Evolutionary conservation across 495 filamentous ascomycete species (phyloP).

Genomic region (Xylaria cubensis): DNA sequence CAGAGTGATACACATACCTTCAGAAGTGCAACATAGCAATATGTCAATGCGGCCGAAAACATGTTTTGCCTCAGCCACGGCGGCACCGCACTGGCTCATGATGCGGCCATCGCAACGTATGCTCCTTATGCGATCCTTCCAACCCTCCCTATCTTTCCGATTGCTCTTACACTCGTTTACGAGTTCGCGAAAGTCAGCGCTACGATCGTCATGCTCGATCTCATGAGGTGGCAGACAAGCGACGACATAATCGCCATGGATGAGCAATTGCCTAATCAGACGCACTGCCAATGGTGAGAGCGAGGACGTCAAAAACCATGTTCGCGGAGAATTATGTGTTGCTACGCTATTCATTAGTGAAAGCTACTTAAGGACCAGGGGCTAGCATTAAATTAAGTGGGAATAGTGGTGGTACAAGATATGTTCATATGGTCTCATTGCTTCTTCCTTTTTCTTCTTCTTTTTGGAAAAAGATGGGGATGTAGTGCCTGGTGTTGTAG

Average conservation of each 20-base stretch:
- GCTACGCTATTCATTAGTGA: slow-evolving; percentile 53
- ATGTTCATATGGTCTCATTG: slow-evolving; percentile 6
- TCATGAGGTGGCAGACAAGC: slow-evolving; percentile 76
- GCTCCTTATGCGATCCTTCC: slow-evolving; percentile 63
- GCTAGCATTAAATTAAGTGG: slow-evolving; percentile 23
- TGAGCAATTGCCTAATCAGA: slow-evolving; percentile 75
- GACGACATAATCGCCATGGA: slow-evolving; percentile 85
- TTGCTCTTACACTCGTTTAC: slow-evolving; percentile 64
- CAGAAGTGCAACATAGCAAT: slow-evolving; percentile 83
- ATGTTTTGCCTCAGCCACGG: slow-evolving; percentile 83
- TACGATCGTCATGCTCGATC: slow-evolving; percentile 64
- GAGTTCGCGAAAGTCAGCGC: slow-evolving; percentile 61
- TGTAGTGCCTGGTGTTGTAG: background rate
- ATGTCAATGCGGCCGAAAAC: slow-evolving; percentile 89
- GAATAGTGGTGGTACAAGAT: background rate
- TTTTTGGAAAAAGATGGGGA: slow-evolving; percentile 6
- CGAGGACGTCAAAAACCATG: slow-evolving; percentile 89
- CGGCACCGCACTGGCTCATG: slow-evolving; percentile 73
- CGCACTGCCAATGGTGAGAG: slow-evolving; percentile 77
- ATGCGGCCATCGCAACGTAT: slow-evolving; percentile 63
- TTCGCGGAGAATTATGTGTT: slow-evolving; percentile 65
- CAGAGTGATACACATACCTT: slow-evolving; percentile 61
- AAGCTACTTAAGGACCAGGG: slow-evolving; percentile 19
- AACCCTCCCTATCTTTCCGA: slow-evolving; percentile 61
- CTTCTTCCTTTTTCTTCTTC: background rate